Evolutionary conservation across 179 eudicot species (phyloP).

Genomic region (Camellia oleifera): DNA sequence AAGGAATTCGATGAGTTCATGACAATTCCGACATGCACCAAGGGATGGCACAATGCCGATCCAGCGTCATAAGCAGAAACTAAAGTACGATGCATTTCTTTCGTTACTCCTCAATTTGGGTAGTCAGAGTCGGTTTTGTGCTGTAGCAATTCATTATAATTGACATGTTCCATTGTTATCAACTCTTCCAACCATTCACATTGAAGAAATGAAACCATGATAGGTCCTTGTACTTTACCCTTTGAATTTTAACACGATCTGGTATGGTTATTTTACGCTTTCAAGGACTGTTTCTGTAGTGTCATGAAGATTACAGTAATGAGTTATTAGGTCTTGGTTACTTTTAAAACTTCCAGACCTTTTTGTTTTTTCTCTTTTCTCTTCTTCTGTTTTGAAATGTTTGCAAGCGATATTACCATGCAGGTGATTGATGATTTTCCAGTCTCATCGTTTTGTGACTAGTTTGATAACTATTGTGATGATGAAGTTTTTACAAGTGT

Average conservation of each 20-base stretch:
- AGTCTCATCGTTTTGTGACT: no score
- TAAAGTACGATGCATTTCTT: neutral
- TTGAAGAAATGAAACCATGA: neutral
- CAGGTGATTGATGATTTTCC: no score
- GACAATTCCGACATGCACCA: constrained; percentile 82
- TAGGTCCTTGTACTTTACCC: neutral
- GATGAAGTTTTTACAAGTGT: no score
- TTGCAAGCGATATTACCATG: no score
- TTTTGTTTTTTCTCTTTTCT: no score
- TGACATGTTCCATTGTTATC: neutral
- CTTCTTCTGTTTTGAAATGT: no score
- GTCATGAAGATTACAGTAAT: no score
- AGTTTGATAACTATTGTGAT: no score
- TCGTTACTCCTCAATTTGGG: neutral
- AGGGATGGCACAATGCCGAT: constrained; percentile 94
- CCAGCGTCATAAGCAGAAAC: constrained; percentile 31
- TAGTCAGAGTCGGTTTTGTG: no score
- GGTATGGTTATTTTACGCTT: neutral
- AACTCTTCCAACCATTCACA: neutral
- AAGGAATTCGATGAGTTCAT: constrained; percentile 94
- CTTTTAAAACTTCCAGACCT: no score
- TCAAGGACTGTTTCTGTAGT: no score
- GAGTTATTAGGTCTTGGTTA: no score
- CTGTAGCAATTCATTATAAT: neutral
- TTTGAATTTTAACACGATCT: neutral